phyloP scores from a whole-genome alignment of 257 asterid genomes.

The Haberlea rhodopensis region DNA sequence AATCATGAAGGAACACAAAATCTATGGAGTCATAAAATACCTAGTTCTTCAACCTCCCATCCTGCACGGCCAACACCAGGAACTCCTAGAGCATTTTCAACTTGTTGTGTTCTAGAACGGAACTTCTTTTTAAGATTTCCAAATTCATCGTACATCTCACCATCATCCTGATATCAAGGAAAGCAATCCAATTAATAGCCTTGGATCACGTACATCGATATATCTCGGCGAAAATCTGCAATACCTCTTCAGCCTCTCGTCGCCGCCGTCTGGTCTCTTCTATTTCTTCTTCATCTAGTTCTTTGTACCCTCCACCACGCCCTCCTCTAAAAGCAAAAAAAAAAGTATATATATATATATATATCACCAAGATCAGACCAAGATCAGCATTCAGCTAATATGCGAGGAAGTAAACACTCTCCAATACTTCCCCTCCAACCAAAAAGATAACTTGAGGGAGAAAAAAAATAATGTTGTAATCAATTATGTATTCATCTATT shows the following conservation, averaged over 20 bases:
- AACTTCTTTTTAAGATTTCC: slow-evolving; percentile 97
- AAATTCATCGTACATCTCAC: slow-evolving; percentile 99
- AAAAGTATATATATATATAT: slow-evolving; percentile 18
- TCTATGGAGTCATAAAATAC: slow-evolving; percentile 30
- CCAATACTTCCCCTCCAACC: no score
- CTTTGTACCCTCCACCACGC: slow-evolving; percentile 99
- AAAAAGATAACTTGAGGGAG: no score
- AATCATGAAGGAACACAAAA: slow-evolving; percentile 11
- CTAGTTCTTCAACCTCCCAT: slow-evolving; percentile 96
- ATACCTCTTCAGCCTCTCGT: slow-evolving; percentile 91
- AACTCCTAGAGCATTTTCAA: slow-evolving; percentile 54
- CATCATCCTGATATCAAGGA: slow-evolving; percentile 73
- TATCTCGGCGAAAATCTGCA: slow-evolving; percentile 12
- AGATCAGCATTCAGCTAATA: slow-evolving; percentile 17
- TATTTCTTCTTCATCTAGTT: slow-evolving; percentile 92
- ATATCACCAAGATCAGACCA: slow-evolving; percentile 21
- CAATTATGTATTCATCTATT: not conserved
- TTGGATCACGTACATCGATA: not conserved
- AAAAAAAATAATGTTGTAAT: not conserved
- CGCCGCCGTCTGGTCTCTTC: slow-evolving; percentile 92
- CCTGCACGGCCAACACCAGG: slow-evolving; percentile 98
- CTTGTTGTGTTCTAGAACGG: slow-evolving; percentile 79
- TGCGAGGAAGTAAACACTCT: no score
- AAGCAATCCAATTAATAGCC: slow-evolving; percentile 7
- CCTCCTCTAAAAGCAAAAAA: slow-evolving; percentile 71